Evolutionary conservation across 1,139 yeast species (phyloP), one percentile per base, ranked within the genome.

Genomic region (Debaryomycetaceae sp.): DNA sequence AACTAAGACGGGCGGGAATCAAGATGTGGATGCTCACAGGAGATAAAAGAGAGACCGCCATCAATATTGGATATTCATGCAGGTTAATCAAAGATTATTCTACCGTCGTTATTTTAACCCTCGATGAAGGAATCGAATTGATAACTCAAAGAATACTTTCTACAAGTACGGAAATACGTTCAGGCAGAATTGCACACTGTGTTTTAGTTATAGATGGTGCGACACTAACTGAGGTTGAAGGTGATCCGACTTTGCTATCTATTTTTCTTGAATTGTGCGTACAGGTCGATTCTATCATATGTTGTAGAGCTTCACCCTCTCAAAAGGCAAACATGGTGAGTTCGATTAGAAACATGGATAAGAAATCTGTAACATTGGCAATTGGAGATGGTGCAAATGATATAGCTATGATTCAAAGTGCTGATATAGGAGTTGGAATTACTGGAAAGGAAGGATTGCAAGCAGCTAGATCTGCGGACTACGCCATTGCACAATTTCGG

Each of bases 351-450:
- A 70, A 75, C 27, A 68, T 85, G 49, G 78, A 85, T 52, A 81
- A 75, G 43, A 68, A 71, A 6, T 74, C 87, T 27, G 97, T 93
- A 6, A 89, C 97, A 0, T 73, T 95, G 49, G 99, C 99, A 0
- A 88, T 95, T 59, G 99, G 99, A n/a, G 99, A 93, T 68, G 99
- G 99, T 55, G 99, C 99, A 1, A 93, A 93, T 60, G 99, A 93
- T 64, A 90, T 93, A 62, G 98, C 99, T 2, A 93, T 93, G 99
- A 93, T 93, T 51, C 98, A 93, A 68, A 87, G 96, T 59, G 99
- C 99, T 0, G 98, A 93, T 65, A 91, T 93, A 46, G 99, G 99
- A 22, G 83, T 93, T 49, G 99, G 99, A 36, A 93, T 93, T 44
- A 91, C 98, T 1, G 99, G 99, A 40, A 87, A 86, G 55, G 99